Evolutionary conservation across 768 basidiomycete species (phyloP).

Genomic region (Leccinum variicolor): DNA sequence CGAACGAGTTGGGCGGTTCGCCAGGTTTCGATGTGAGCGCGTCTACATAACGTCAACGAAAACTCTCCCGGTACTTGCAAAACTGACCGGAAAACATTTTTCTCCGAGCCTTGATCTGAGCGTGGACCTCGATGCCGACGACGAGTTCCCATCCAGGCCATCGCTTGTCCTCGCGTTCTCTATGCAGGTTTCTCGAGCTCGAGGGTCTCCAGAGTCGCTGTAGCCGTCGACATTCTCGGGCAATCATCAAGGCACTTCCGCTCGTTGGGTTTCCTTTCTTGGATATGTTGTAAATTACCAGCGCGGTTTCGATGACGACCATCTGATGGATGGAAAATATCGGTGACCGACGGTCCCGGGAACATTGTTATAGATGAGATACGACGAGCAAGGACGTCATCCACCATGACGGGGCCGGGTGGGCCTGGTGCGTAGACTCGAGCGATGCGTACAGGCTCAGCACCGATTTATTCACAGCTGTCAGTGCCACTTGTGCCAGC

Average conservation of each 20-base stretch:
- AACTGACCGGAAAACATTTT: slow-evolving; percentile 84
- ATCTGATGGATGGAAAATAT: not conserved
- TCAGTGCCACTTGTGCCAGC: not conserved
- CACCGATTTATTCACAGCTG: not conserved
- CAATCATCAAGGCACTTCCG: slow-evolving; percentile 22
- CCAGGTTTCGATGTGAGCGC: slow-evolving; percentile 41
- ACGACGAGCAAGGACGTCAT: no score
- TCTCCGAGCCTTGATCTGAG: slow-evolving; percentile 80
- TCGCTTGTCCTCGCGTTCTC: slow-evolving; percentile 30
- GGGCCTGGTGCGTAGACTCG: not conserved
- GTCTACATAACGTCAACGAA: slow-evolving; percentile 26
- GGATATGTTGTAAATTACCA: not conserved
- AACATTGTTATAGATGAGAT: not conserved
- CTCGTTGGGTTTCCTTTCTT: slow-evolving; percentile 4
- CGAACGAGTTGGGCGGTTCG: slow-evolving; percentile 66
- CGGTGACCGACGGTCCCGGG: not conserved
- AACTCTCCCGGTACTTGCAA: no score
- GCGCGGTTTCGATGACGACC: not conserved
- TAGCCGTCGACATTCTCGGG: slow-evolving; percentile 12
- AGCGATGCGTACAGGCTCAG: not conserved
- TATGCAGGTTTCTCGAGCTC: not conserved
- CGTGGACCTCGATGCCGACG: slow-evolving; percentile 94
- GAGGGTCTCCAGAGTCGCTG: slow-evolving; percentile 15
- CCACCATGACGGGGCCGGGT: not conserved
- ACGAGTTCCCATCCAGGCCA: slow-evolving; percentile 91